These are phyloP conservation scores for Bolboschoenus planiculmis DNA, from an alignment of 176 grass and related monocot genomes.

Conservation along the genomic window DNA sequence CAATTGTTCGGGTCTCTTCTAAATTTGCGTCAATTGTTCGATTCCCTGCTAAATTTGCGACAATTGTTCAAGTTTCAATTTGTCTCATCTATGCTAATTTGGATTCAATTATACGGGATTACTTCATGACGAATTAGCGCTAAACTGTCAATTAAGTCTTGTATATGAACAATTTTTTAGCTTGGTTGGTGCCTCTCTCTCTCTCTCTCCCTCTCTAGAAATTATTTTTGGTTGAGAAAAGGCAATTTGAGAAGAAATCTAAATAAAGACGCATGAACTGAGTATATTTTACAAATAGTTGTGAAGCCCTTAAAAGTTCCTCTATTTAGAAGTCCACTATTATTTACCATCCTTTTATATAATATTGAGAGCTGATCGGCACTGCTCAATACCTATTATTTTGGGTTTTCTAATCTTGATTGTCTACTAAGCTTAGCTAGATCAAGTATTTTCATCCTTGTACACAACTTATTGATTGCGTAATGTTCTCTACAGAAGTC, in stretches of 20 bases:
- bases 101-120: background rate
- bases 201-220: background rate
- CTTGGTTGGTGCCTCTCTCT: background rate
- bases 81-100: background rate
- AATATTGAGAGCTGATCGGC: background rate
- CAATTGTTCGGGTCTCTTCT: background rate
- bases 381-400: background rate
- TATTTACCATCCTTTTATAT: background rate
- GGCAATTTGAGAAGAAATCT: background rate
- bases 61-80: background rate
- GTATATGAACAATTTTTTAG: background rate
- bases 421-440: background rate
- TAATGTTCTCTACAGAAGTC: background rate
- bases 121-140: background rate
- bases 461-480: background rate
- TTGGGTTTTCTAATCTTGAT: constrained; percentile 2
- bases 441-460: background rate
- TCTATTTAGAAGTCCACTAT: background rate
- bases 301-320: background rate
- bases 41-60: background rate
- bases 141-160: background rate
- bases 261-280: background rate
- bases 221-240: background rate
- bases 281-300: background rate
- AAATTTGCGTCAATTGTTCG: background rate